These are phyloP conservation scores for Pelagophyceae sp. DNA, from an alignment of 352 stramenopile species.

Conservation along the genomic window DNA sequence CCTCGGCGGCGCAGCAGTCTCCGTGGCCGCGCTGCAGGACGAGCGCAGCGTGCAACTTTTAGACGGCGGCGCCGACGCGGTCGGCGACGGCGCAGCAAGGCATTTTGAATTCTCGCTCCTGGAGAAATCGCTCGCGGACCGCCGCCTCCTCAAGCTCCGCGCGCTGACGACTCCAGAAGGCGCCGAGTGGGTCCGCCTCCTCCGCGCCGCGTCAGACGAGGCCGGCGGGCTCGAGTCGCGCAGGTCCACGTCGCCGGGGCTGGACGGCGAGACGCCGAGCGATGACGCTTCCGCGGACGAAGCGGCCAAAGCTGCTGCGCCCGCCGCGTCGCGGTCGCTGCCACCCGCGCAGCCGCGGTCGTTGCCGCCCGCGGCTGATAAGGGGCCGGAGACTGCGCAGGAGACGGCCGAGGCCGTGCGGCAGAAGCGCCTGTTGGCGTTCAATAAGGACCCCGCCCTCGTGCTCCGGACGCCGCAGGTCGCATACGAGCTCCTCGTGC, in stretches of 20 bases:
- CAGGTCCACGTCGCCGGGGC: background rate
- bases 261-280: background rate
- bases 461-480: background rate
- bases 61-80: background rate
- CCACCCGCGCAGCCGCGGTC: background rate
- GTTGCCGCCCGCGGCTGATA: background rate
- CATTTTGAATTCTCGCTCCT: background rate
- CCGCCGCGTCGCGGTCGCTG: too few relatives aligned
- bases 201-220: background rate
- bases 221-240: background rate
- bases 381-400: background rate
- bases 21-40: background rate
- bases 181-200: background rate
- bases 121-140: background rate
- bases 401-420: background rate
- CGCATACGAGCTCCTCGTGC: conserved; percentile 17
- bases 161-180: background rate
- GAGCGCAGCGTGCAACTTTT: background rate
- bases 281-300: background rate
- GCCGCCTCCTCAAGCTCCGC: background rate
- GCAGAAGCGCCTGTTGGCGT: background rate
- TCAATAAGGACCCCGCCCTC: background rate
- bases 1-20: conserved; percentile 18
- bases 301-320: background rate
- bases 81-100: background rate